Evolutionary conservation across 805 yeast species (phyloP).

Genomic region (Nakazawaea anatomiae): DNA sequence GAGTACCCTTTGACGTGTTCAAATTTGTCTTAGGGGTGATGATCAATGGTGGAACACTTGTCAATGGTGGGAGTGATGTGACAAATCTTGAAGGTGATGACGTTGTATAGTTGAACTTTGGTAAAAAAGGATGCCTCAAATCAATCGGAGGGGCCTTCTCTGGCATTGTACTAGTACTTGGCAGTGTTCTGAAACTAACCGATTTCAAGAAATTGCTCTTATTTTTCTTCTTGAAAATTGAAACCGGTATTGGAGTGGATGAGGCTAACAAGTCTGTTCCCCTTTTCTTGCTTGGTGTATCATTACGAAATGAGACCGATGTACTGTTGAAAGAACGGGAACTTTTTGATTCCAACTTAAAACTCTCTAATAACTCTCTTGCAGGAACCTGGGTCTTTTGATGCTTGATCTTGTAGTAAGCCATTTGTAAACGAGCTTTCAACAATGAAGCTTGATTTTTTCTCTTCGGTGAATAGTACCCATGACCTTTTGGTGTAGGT

Average conservation of each 20-base stretch:
- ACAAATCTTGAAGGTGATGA: conserved; percentile 13
- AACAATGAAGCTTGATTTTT: conserved; percentile 31
- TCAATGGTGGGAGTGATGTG: conserved; percentile 5
- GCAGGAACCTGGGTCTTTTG: conserved; percentile 1
- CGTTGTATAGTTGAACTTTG: conserved; percentile 2
- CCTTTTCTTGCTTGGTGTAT: conserved; percentile 18
- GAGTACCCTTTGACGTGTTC: too few relatives aligned
- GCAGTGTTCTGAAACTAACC: neutral
- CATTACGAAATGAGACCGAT: conserved; percentile 1
- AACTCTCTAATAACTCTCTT: conserved; percentile 1
- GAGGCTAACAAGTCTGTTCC: conserved; percentile 29
- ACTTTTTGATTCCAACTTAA: conserved; percentile 5
- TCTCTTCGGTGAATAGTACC: conserved; percentile 20
- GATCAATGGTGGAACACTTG: conserved; percentile 2
- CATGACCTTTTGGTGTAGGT: conserved; percentile 7
- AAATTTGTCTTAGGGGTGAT: neutral
- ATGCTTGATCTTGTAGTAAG: conserved; percentile 40
- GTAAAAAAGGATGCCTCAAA: conserved; percentile 1
- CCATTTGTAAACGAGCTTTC: conserved; percentile 42
- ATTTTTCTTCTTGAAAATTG: neutral
- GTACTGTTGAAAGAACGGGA: neutral
- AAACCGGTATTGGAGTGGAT: conserved; percentile 17
- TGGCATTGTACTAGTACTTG: too few relatives aligned
- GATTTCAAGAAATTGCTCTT: neutral
- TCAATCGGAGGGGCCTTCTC: neutral